These are phyloP conservation scores for Pterulicium gracile DNA, from an alignment of 1,284 basidiomycete genomes.

Conservation along the genomic window DNA sequence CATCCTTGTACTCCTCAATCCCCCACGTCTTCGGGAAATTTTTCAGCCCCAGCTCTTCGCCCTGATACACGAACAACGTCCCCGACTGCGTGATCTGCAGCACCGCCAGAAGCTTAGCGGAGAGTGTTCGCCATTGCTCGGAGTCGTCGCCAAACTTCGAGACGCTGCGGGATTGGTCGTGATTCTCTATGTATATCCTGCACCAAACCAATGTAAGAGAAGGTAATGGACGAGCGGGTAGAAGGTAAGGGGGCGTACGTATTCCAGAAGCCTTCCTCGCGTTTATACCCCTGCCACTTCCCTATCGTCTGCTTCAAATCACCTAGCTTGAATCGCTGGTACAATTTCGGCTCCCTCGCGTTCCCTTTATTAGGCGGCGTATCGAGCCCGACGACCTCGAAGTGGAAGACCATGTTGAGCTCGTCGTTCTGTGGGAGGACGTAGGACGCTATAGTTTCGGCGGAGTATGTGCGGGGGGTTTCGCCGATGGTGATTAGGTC, in stretches of 20 bases:
- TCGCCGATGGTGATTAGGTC: constrained; percentile 63
- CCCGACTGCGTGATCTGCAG: constrained; percentile 52
- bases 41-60: constrained; percentile 60
- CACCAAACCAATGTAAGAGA: background rate
- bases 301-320: constrained; percentile 46
- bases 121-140: constrained; percentile 37
- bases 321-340: constrained; percentile 38
- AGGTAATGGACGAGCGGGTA: constrained; percentile 2
- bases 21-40: constrained; percentile 61
- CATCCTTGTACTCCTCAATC: constrained; percentile 65
- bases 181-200: constrained; percentile 56
- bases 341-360: constrained; percentile 27
- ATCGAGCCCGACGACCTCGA: constrained; percentile 52
- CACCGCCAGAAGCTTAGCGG: constrained; percentile 56
- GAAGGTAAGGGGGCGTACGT: constrained; percentile 26
- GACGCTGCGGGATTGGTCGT: constrained; percentile 54
- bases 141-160: constrained; percentile 56
- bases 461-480: constrained; percentile 44
- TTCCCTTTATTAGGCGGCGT: constrained; percentile 19
- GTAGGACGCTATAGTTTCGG: constrained; percentile 40
- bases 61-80: constrained; percentile 66
- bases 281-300: constrained; percentile 51
- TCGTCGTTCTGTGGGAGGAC: constrained; percentile 52
- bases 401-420: constrained; percentile 61
- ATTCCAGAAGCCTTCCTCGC: constrained; percentile 56